Evolutionary conservation across 2,329 filamentous ascomycete genomes (phyloP), one percentile per base, ranked within the genome.

Genomic region (Alternaria longipes): DNA sequence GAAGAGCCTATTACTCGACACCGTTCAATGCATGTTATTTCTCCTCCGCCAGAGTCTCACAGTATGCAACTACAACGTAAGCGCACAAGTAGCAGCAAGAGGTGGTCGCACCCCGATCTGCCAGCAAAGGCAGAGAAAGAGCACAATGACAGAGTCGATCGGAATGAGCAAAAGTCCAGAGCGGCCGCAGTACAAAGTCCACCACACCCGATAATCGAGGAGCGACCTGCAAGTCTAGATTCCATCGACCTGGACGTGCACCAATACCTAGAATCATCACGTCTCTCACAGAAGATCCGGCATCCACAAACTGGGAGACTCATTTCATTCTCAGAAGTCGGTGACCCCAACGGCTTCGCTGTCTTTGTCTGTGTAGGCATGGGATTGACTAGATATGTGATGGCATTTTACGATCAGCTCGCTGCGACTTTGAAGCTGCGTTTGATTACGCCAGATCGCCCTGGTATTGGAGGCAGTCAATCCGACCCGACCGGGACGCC

Each of bases 311-410:
- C 92, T 0, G 93, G 94, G 1, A 89, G 95, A 16, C 85, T 91
- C 3, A 97, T 99, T 67, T 96, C 93, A 0, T 99, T 97, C 74
- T 98, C 94, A 0, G 95, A 99, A 78, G 95, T 99, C 3, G 95
- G 95, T 14, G 94, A 98, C 76, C 89, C 94, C 0, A 88, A 94
- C 44, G 95, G 95, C 1, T 94, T 91, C 67, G 94, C 93, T 3
- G 92, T 99, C 2, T 94, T 99, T 69, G 96, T 95, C 76, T 99
- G 95, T 73, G 93, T 99, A 3, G 95, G 95, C 20, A 99, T 99
- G 95, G 95, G 95, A 0, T 80, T 99, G 71, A 99, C 95, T 11
- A 88, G 95, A 79, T 99, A 95, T 76, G 91, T 99, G 61, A 97
- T 93, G 62, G 93, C 94, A 0, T 99, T 99, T 76, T 99, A 98